Evolutionary conservation across 306 rosid genomes (phyloP).

Genomic region (Vigna radiata): DNA sequence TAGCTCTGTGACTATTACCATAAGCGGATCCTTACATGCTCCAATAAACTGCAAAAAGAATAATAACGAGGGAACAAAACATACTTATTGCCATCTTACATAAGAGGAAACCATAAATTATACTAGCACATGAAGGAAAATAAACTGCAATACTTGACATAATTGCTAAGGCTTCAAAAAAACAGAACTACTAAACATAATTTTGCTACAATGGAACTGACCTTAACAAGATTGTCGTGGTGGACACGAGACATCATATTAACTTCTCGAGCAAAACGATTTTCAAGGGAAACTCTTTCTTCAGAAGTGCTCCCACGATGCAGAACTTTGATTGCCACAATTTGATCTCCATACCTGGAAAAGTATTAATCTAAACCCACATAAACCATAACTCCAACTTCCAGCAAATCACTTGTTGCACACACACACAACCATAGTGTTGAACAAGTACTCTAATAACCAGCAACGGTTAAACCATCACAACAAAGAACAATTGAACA

Average conservation of each 20-base stretch:
- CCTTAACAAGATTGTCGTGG: conserved; percentile 95
- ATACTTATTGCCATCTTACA: conserved; percentile 34
- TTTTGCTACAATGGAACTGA: conserved; percentile 43
- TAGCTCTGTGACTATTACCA: conserved; percentile 97
- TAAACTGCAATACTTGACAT: not conserved
- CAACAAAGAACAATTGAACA: not conserved
- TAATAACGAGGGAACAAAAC: not conserved
- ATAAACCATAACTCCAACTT: conserved; percentile 46
- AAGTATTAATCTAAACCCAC: conserved; percentile 46
- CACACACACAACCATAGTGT: conserved; percentile 19
- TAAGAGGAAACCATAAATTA: conserved; percentile 31
- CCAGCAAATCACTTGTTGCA: conserved; percentile 37
- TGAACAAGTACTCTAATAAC: conserved; percentile 11
- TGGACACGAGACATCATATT: conserved; percentile 96
- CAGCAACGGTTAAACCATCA: conserved; percentile 18
- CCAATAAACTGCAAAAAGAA: conserved; percentile 79
- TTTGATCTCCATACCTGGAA: conserved; percentile 78
- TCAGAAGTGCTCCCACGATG: conserved; percentile 83
- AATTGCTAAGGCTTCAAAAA: conserved; percentile 6
- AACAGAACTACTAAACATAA: conserved; percentile 1
- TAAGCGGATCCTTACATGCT: conserved; percentile 95
- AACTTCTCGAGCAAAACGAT: conserved; percentile 94
- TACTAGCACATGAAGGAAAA: conserved; percentile 9
- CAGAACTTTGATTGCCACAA: conserved; percentile 92
- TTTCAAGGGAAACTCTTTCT: conserved; percentile 80